phyloP scores from a whole-genome alignment of 768 basidiomycete genomes.

The Trametes villosa region DNA sequence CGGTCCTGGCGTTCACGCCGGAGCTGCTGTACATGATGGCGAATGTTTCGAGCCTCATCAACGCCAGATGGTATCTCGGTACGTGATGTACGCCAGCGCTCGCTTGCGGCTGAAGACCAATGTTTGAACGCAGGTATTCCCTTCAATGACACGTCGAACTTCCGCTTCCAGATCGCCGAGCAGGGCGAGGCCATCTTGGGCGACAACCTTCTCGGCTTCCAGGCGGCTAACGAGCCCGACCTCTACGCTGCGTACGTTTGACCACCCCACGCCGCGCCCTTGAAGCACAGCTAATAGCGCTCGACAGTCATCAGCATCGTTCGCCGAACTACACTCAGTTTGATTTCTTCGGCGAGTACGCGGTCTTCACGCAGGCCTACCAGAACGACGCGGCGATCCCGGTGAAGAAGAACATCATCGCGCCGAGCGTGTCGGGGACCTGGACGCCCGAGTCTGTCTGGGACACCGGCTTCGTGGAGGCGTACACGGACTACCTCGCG shows the following conservation, averaged over 20 bases:
- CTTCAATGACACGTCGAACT: conserved; percentile 66
- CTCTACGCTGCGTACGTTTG: conserved; percentile 49
- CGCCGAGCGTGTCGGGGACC: conserved; percentile 59
- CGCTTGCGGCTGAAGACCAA: conserved; percentile 28
- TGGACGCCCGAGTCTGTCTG: conserved; percentile 60
- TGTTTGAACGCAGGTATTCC: conserved; percentile 47
- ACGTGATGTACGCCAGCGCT: conserved; percentile 25
- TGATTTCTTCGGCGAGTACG: conserved; percentile 59
- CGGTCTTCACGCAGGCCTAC: conserved; percentile 49
- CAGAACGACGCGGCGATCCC: conserved; percentile 42
- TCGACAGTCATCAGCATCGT: conserved; percentile 42
- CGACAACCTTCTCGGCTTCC: conserved; percentile 62
- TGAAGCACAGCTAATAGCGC: background rate
- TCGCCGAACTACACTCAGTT: conserved; percentile 38
- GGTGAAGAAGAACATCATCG: conserved; percentile 56
- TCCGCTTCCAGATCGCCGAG: conserved; percentile 57
- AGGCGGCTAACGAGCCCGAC: conserved; percentile 84
- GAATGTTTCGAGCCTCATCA: conserved; percentile 47
- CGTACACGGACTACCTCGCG: conserved; percentile 45
- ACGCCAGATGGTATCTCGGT: conserved; percentile 52
- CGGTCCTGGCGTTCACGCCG: conserved; percentile 50
- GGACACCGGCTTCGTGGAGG: conserved; percentile 53
- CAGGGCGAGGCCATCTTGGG: conserved; percentile 67
- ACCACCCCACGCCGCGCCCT: background rate
- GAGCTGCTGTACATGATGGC: conserved; percentile 63